phyloP scores from a whole-genome alignment of 2,329 filamentous ascomycete species.

The Pyrenochaeta sp. region DNA sequence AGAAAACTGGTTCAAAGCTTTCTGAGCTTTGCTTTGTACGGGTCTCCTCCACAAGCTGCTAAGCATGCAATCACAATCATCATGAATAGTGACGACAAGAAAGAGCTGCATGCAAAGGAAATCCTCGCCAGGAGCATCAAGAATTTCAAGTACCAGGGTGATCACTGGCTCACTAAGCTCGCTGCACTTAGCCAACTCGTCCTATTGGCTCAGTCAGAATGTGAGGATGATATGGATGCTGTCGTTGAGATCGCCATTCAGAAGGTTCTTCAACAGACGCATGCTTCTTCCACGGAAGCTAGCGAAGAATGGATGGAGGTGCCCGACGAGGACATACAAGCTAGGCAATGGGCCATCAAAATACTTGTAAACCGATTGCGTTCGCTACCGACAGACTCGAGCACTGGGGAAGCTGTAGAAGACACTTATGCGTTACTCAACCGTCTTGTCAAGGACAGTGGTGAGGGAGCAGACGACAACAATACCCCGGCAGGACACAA shows the following conservation, averaged over 20 bases:
- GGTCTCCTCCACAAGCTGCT: slow-evolving; percentile 79
- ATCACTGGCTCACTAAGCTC: slow-evolving; percentile 77
- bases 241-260: slow-evolving; percentile 81
- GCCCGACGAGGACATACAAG: slow-evolving; percentile 80
- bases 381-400: slow-evolving; percentile 57
- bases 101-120: slow-evolving; percentile 85
- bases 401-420: slow-evolving; percentile 61
- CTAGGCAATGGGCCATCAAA: slow-evolving; percentile 84
- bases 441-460: slow-evolving; percentile 75
- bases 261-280: slow-evolving; percentile 74
- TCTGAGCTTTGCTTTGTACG: slow-evolving; percentile 82
- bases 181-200: slow-evolving; percentile 77
- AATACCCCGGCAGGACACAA: slow-evolving; percentile 81
- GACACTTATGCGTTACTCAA: slow-evolving; percentile 82
- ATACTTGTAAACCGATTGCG: slow-evolving; percentile 86
- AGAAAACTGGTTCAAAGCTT: slow-evolving; percentile 82
- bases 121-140: slow-evolving; percentile 78
- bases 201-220: slow-evolving; percentile 74
- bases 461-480: slow-evolving; percentile 76
- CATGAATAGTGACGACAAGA: slow-evolving; percentile 76
- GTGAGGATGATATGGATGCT: slow-evolving; percentile 73
- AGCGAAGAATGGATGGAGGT: slow-evolving; percentile 61
- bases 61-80: slow-evolving; percentile 95
- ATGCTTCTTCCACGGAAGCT: slow-evolving; percentile 61
- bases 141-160: slow-evolving; percentile 73